A percentile compares a stretch with the other conserved stretches of the same genome.
Evolutionary conservation across 2,329 filamentous ascomycete genomes (phyloP).

Genomic region (Colletotrichum endophyticum): DNA sequence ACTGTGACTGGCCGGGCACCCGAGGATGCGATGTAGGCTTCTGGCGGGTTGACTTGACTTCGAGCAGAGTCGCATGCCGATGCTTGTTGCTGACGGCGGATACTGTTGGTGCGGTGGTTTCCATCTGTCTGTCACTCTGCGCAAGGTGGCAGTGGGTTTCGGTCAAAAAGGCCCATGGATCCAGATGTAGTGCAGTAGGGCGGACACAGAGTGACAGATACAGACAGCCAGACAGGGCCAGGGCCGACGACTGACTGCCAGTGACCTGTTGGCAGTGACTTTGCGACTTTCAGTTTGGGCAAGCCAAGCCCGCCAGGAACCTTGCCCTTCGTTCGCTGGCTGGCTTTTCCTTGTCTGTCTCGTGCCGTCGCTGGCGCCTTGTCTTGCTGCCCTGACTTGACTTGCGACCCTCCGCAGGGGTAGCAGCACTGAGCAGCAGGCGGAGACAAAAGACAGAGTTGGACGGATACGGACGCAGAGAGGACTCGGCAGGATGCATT

Average conservation of each 20-base stretch:
- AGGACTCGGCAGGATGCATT: slow-evolving; percentile 11
- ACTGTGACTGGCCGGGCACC: background rate
- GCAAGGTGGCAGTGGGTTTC: background rate
- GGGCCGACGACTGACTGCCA: background rate
- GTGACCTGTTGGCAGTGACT: background rate
- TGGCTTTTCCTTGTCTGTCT: background rate
- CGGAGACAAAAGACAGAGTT: background rate
- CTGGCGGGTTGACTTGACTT: background rate
- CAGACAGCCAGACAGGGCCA: background rate
- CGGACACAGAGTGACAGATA: background rate
- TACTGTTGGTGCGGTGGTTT: background rate
- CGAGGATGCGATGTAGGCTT: background rate
- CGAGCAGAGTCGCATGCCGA: background rate
- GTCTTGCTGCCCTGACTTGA: background rate
- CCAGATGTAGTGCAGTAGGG: background rate
- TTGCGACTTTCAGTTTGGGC: background rate
- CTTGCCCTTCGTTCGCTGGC: background rate
- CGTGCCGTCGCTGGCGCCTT: background rate
- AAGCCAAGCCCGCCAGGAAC: background rate
- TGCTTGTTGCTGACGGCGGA: background rate
- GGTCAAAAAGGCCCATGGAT: background rate
- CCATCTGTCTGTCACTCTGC: background rate
- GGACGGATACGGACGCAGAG: slow-evolving; percentile 12
- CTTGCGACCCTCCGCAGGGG: slow-evolving; percentile 2
- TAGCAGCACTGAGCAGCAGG: background rate